These are phyloP conservation scores for Erythrobasidium hasegawianum DNA, from an alignment of 1,284 basidiomycete species.

Conservation along the genomic window DNA sequence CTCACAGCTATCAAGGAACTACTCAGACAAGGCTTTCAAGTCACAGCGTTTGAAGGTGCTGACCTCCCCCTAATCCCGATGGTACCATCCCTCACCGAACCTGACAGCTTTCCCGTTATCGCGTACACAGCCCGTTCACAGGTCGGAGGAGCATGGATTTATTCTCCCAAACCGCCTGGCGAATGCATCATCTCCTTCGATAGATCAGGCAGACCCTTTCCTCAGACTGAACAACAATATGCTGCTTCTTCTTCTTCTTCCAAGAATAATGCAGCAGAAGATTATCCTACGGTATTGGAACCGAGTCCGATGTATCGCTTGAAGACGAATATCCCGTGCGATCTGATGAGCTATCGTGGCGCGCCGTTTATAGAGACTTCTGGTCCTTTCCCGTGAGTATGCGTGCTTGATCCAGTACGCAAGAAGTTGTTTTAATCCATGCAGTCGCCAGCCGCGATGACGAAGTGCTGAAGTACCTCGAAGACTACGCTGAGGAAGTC, in stretches of 20 bases:
- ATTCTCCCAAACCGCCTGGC: constrained; percentile 25
- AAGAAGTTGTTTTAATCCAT: neutral
- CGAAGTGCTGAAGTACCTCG: constrained; percentile 49
- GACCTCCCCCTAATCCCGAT: no score
- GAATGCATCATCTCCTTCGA: constrained; percentile 30
- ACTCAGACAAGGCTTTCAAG: constrained; percentile 12
- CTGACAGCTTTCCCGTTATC: no score
- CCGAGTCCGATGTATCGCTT: constrained; percentile 50
- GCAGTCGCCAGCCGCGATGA: constrained; percentile 8
- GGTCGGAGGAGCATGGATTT: constrained; percentile 34
- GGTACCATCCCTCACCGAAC: no score
- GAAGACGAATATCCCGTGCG: constrained; percentile 49
- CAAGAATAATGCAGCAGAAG: constrained; percentile 7
- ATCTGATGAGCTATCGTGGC: constrained; percentile 49
- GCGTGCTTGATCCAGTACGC: no score
- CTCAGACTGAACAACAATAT: constrained; percentile 3
- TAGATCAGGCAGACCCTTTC: constrained; percentile 27
- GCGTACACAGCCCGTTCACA: constrained; percentile 18
- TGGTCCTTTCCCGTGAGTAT: constrained; percentile 33
- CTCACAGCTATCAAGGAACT: constrained; percentile 26
- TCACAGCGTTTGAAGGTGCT: constrained; percentile 23
- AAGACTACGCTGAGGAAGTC: constrained; percentile 46
- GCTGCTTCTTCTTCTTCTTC: no score
- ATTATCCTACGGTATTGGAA: constrained; percentile 11
- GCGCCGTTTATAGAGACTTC: constrained; percentile 39